Evolutionary conservation across 306 rosid species (phyloP).

Genomic region (Dalbergia cochinchinensis): DNA sequence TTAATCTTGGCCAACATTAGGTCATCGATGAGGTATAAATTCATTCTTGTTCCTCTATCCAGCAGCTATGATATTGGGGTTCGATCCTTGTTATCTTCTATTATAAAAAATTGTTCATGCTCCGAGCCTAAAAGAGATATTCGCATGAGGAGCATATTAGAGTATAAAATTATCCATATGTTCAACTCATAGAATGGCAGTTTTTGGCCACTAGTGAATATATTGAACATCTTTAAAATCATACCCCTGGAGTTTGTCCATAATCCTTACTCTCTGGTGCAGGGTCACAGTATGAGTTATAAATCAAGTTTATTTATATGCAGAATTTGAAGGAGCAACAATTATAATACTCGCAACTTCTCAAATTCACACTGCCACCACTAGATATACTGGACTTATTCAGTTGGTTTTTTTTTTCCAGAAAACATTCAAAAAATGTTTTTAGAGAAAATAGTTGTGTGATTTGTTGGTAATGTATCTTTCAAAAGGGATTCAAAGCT

Average conservation of each 20-base stretch:
- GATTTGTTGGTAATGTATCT: conserved; percentile 29
- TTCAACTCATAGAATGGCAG: not conserved
- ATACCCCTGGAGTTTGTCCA: conserved; percentile 4
- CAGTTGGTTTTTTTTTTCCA: conserved; percentile 10
- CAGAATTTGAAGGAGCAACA: conserved; percentile 28
- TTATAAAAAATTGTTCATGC: no score
- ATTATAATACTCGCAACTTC: conserved; percentile 40
- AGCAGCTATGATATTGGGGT: no score
- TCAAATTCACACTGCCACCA: conserved; percentile 18
- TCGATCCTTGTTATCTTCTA: no score
- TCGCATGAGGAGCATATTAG: no score
- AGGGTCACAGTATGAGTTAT: conserved; percentile 52
- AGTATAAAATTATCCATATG: no score
- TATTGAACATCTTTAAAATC: not conserved
- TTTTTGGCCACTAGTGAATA: conserved; percentile 4
- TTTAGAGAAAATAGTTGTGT: conserved; percentile 44
- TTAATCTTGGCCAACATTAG: not conserved
- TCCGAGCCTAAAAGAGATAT: no score
- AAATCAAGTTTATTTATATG: conserved; percentile 34
- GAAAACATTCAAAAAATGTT: not conserved
- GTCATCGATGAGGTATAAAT: no score
- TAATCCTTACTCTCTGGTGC: conserved; percentile 46
- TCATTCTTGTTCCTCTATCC: no score
- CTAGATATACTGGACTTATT: conserved; percentile 35
- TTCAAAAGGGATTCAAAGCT: conserved; percentile 20